Conservation (phyloP, 1,284 basidiomycete species). For the Rhodotorula glutinis region DNA sequence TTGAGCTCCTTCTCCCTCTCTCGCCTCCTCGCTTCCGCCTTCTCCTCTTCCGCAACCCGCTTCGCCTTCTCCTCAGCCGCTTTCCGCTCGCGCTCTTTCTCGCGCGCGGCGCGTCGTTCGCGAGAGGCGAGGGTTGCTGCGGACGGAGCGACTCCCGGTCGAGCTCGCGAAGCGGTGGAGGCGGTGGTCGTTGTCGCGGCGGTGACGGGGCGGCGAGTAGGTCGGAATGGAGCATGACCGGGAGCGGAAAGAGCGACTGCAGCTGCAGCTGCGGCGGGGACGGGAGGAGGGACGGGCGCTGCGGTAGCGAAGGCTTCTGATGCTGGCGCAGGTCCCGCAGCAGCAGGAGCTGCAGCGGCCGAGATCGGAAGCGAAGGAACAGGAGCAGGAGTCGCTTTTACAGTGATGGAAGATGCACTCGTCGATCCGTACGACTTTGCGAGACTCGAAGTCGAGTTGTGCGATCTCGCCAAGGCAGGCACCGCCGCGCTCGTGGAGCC, state of each 20-base stretch:
- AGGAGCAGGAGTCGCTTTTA: not conserved
- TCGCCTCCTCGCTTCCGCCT: not conserved
- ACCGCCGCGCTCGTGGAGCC: not conserved
- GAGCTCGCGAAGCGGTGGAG: not conserved
- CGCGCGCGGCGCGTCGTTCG: constrained; percentile 6
- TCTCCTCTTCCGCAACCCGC: not conserved
- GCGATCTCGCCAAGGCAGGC: not conserved
- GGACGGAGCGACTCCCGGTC: not conserved
- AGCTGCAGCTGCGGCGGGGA: not conserved
- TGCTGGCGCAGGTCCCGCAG: not conserved
- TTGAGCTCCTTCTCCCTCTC: not conserved
- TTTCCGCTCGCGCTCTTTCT: not conserved
- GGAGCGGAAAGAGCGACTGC: constrained; percentile 4
- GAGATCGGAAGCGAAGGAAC: not conserved
- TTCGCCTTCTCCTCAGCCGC: not conserved
- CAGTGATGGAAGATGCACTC: not conserved
- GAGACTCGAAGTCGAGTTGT: not conserved
- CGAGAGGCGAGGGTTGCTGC: constrained; percentile 10
- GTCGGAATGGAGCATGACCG: constrained; percentile 29
- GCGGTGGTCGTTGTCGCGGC: not conserved
- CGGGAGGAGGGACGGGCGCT: not conserved
- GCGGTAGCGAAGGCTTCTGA: not conserved
- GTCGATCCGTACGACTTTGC: not conserved
- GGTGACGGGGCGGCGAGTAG: not conserved
- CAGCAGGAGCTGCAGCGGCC: not conserved